phyloP scores from a whole-genome alignment of 306 rosid genomes.

The Castanospermum australe region DNA sequence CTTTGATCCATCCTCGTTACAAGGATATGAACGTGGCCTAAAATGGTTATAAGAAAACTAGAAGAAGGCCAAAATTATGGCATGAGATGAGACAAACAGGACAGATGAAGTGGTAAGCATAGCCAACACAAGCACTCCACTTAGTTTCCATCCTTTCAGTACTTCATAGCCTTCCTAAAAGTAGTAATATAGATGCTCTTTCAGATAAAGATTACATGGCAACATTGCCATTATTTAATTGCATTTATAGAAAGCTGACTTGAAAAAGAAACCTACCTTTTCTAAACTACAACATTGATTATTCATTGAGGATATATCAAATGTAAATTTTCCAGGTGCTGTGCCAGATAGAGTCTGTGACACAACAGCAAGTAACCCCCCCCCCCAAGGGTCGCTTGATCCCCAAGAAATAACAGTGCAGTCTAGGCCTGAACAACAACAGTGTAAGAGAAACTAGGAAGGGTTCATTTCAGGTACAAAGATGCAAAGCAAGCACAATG shows the following conservation, averaged over 20 bases:
- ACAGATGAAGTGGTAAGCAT: no score
- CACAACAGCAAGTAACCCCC: no score
- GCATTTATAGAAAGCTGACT: not conserved
- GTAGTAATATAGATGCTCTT: not conserved
- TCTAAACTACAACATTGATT: not conserved
- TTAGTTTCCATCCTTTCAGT: no score
- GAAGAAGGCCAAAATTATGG: no score
- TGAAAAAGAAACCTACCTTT: not conserved
- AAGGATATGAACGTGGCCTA: not conserved
- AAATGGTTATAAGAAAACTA: no score
- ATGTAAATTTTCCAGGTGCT: not conserved
- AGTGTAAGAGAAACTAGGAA: no score
- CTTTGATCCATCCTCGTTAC: not conserved
- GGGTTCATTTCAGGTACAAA: not conserved
- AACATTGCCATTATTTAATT: not conserved
- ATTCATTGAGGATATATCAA: not conserved
- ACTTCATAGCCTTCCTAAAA: not conserved
- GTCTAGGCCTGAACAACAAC: no score
- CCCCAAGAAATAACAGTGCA: no score
- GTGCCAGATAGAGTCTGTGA: no score
- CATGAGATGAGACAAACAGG: no score
- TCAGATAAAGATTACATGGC: not conserved
- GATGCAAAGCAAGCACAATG: not conserved
- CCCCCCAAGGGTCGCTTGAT: no score
- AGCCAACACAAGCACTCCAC: no score